phyloP scores from a whole-genome alignment of 257 asterid genomes.

The Leptodermis oblonga region DNA sequence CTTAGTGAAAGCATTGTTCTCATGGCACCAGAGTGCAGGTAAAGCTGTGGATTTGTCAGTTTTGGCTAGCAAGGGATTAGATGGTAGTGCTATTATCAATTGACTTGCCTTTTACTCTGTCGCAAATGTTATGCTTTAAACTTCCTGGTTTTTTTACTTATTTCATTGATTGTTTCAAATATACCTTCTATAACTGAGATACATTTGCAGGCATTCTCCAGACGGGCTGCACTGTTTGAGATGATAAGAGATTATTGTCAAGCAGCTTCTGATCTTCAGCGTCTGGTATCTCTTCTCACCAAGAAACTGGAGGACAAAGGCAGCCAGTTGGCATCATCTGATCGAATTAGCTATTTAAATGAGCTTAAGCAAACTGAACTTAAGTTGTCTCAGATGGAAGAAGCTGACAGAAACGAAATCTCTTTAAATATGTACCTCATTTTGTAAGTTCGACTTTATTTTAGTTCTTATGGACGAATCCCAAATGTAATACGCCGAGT shows the following conservation, averaged over 20 bases:
- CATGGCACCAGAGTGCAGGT: not conserved
- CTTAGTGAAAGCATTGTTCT: not conserved
- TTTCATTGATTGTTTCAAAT: not conserved
- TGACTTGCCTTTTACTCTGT: not conserved
- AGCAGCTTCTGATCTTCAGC: conserved; percentile 77
- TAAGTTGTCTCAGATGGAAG: conserved; percentile 74
- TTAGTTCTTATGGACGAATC: not conserved
- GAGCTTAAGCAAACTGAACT: conserved; percentile 71
- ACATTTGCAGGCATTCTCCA: conserved; percentile 69
- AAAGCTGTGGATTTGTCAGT: not conserved
- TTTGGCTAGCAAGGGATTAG: not conserved
- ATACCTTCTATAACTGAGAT: not conserved
- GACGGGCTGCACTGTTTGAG: conserved; percentile 75
- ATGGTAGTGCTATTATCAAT: not conserved
- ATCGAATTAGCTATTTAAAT: conserved; percentile 41
- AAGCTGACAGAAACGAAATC: conserved; percentile 64
- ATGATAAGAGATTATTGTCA: conserved; percentile 88
- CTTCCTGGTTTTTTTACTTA: not conserved
- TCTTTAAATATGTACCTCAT: conserved; percentile 88
- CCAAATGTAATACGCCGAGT: not conserved
- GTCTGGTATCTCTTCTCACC: conserved; percentile 57
- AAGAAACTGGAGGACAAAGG: conserved; percentile 57
- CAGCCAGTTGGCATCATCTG: conserved; percentile 42
- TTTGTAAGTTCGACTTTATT: conserved; percentile 52
- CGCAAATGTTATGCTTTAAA: not conserved